phyloP scores from a whole-genome alignment of 306 rosid species.

The Vigna reflexopilosa region DNA sequence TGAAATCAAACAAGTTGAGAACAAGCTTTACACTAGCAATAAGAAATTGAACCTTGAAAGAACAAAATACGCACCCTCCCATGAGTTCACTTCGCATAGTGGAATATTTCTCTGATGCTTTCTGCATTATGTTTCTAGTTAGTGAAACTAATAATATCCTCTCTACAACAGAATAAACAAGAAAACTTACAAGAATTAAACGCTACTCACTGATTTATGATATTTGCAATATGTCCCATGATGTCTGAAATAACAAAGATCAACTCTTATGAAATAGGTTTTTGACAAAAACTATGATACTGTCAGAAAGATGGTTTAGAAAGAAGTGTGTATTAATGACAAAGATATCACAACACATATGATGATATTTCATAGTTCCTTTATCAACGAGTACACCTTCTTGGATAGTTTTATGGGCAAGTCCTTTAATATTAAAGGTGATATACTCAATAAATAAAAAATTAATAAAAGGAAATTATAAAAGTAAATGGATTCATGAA shows the following conservation, averaged over 20 bases:
- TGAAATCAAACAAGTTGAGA: slow-evolving; percentile 28
- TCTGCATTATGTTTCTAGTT: slow-evolving; percentile 52
- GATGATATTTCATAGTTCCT: slow-evolving; percentile 23
- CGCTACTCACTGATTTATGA: slow-evolving; percentile 78
- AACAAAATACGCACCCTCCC: slow-evolving; percentile 73
- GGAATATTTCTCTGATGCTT: slow-evolving; percentile 74
- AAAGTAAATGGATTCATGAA: slow-evolving; percentile 27
- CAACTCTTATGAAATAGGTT: slow-evolving; percentile 36
- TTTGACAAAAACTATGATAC: slow-evolving; percentile 22
- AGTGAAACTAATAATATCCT: slow-evolving; percentile 18
- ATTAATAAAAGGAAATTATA: slow-evolving; percentile 3
- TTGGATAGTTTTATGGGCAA: neutral
- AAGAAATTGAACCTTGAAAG: slow-evolving; percentile 11
- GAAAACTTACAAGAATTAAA: slow-evolving; percentile 32
- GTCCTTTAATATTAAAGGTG: neutral
- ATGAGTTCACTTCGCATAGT: slow-evolving; percentile 81
- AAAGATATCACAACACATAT: neutral
- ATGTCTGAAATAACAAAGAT: slow-evolving; percentile 68
- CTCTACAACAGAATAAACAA: slow-evolving; percentile 33
- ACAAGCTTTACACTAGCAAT: slow-evolving; percentile 20
- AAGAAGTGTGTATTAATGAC: neutral
- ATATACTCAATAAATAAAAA: neutral
- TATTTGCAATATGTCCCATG: slow-evolving; percentile 76
- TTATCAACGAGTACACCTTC: slow-evolving; percentile 7
- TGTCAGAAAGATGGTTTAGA: slow-evolving; percentile 6